Evolutionary conservation across 129 eudicot genomes (phyloP), one percentile per base, ranked within the genome.

Genomic region (Artemisia argyi): DNA sequence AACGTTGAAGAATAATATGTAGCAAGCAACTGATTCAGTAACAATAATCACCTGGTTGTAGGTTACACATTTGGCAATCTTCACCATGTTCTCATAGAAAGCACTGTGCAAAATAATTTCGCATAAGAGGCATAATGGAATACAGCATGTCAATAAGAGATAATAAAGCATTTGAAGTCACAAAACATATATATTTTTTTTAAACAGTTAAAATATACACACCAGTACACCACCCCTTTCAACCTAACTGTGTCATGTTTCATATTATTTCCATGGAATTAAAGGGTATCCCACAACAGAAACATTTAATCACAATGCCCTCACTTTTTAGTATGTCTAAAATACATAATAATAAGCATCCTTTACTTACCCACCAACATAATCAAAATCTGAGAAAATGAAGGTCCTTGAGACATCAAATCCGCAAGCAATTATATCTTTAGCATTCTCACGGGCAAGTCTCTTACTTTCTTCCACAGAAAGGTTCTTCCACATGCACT

Each of bases 361-460:
- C 56, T 48, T 13, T 60, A 89, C 96, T 81, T 69, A 93, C 98
- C 98, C 92, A 22, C 97, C 97, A 65, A 93, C 92, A 77, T 83
- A 89, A 73, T 93, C 87, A 67, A 93, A 89, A 82, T 93, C 91
- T 4, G 92, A 86, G 83, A 93, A 93, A 56, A 93, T 93, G 79
- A 89, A 93, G 58, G 98, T 93, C 85, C 82, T 89, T n/a, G 98
- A 83, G 44, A 87, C 53, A 69, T 93, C 98, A 78, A 93, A 93
- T 24, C 98, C 98, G 72, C 98, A 93, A 67, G 98, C 98, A 73
- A 93, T 93, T 2, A 93, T 93, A 76, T 93, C 98, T 72, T 93
- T 93, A 1, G 98, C 98, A 85, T 93, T 93, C 71, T 93, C 98
- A 22, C 96, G 95, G 5, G 98, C 96, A 62, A 93, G 95, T 80